Evolutionary conservation across 2,329 filamentous ascomycete species (phyloP), one percentile per base, ranked within the genome.

Genomic region (Trichoderma oligosporum): DNA sequence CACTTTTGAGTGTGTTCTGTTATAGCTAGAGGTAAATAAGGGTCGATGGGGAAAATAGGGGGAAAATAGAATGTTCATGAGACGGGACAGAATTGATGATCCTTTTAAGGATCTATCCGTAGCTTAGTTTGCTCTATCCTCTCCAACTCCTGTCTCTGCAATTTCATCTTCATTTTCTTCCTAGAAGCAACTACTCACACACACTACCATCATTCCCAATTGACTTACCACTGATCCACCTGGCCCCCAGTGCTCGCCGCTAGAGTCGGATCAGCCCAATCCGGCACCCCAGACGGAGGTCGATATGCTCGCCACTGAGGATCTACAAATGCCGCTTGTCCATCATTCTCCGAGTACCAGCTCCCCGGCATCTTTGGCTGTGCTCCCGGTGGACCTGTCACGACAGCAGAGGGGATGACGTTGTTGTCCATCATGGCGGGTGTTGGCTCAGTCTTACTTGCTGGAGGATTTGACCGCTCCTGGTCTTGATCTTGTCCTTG

Each of bases 181-280:
- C n/a, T n/a, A n/a, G n/a, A n/a, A n/a, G n/a, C n/a, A n/a, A n/a
- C n/a, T n/a, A n/a, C n/a, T n/a, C n/a, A n/a, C n/a, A n/a, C n/a
- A n/a, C n/a, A n/a, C n/a, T n/a, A n/a, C n/a, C n/a, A n/a, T n/a
- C n/a, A n/a, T n/a, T n/a, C n/a, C n/a, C n/a, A n/a, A n/a, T n/a
- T n/a, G n/a, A n/a, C n/a, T n/a, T n/a, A n/a, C n/a, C 53, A 64
- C 61, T 62, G 64, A n/a, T 65, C 59, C 2, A 63, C 61, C n/a
- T 57, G 16, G 1, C 71, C 71, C 1, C 62, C 44, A 0, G 72
- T 71, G n/a, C 67, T 67, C 7, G 61, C 69, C 18, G 71, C 71
- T 57, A 68, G 64, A 4, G 62, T 63, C 0, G 55, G 3, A 60
- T 74, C 71, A 14, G 57, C 67, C 71, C 71, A 74, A 0, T 59